Conservation (phyloP, 257 asterid species). For the Gardenia jasminoides region DNA sequence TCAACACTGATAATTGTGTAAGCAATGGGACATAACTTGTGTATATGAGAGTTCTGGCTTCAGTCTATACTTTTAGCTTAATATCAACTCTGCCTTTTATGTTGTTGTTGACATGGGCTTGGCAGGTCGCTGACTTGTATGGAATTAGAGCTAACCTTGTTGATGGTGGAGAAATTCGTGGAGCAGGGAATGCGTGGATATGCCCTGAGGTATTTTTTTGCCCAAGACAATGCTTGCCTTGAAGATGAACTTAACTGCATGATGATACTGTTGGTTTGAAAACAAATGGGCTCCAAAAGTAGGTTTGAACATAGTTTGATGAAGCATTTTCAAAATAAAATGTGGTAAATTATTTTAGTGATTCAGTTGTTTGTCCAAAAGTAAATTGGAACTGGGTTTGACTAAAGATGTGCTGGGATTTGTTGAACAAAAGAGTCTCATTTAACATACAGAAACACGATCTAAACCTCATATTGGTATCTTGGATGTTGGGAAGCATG, state of each 20-base stretch:
- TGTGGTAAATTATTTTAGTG: neutral
- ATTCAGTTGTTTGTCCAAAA: neutral
- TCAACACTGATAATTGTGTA: slow-evolving; percentile 96
- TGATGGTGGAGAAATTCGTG: slow-evolving; percentile 99
- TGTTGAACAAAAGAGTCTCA: neutral
- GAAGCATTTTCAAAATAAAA: neutral
- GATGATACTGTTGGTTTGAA: neutral
- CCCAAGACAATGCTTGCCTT: slow-evolving; percentile 20
- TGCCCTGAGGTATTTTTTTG: slow-evolving; percentile 89
- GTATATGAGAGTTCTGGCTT: neutral
- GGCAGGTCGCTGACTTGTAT: slow-evolving; percentile 95
- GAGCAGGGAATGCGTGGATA: slow-evolving; percentile 99
- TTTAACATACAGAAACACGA: neutral
- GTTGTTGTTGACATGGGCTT: slow-evolving; percentile 7
- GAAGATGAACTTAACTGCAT: slow-evolving; percentile 15
- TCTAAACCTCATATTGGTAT: neutral
- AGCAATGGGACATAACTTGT: slow-evolving; percentile 35
- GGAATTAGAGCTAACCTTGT: slow-evolving; percentile 97
- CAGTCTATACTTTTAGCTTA: neutral
- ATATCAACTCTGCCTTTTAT: neutral
- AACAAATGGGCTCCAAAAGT: slow-evolving; percentile 6
- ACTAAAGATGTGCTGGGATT: neutral
- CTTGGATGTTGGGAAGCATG: neutral
- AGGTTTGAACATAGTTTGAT: neutral
- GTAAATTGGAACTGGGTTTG: neutral